Base-by-base conservation (phyloP, 441 rosid genomes). In the Populus hybrid region DNA sequence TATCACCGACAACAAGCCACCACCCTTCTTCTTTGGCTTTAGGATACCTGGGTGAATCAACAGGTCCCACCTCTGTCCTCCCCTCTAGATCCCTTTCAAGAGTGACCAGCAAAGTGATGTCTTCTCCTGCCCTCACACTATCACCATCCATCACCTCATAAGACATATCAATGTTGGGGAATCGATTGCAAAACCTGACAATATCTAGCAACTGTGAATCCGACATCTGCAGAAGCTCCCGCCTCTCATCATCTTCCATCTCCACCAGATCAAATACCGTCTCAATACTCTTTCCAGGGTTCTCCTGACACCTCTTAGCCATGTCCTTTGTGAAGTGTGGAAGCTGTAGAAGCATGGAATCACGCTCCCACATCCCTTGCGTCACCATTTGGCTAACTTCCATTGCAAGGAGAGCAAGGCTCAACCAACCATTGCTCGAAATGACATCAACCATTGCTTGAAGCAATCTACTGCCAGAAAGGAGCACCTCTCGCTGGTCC, bases 321-420 rank as follows among this genome's bases (percentile, higher is more conserved):
- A 93, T 74, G 7, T 96, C 98, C 82, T 91, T 88, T 18, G 94
- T 89, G 84, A 93, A 93, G 82, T 94, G 92, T 6, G 98, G 98
- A 74, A 94, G 96, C 89, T 96, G 99, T 64, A 93, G 83, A 80
- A 96, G 98, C 92, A 96, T 88, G 12, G 98, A 90, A 82, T 96
- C 99, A 23, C 94, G 92, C 88, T 94, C 97, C 99, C 98, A 96
- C 90, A 94, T 90, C 79, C 96, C 98, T 76, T 96, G 99, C 9
- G 97, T 90, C 85, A 93, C 94, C 98, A 96, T 96, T 81, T 96
- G 98, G 89, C 98, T 92, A 71, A 90, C 89, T 86, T 94, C 99
- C 98, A 96, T 96, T 1, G 99, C 97, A 78, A 92, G 84, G 74
- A 96, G 91, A 42, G 98, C 98, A 82, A 88, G 97, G 86, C 87